phyloP scores from a whole-genome alignment of 495 filamentous ascomycete genomes.

The Aspergillus cristatus region DNA sequence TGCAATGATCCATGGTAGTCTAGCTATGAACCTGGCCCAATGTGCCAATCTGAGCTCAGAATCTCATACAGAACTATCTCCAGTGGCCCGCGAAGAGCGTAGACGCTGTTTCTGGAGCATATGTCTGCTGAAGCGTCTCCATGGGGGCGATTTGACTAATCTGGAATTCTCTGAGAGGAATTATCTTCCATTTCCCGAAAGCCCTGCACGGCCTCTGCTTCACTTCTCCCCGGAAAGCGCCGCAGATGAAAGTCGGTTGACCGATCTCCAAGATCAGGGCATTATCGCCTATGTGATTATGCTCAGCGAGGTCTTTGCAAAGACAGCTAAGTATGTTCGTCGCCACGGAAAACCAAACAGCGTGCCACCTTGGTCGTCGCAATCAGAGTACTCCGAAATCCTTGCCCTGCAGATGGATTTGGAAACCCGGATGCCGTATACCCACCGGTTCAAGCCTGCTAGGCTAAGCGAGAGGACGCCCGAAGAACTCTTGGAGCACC shows the following conservation, averaged over 20 bases:
- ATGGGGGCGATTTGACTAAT: slow-evolving; percentile 34
- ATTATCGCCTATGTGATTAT: slow-evolving; percentile 40
- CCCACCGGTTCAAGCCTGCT: slow-evolving; percentile 36
- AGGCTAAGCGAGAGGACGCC: slow-evolving; percentile 30
- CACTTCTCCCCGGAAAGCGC: slow-evolving; percentile 13
- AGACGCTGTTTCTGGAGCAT: slow-evolving; percentile 42
- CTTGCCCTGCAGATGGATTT: slow-evolving; percentile 40
- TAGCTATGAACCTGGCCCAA: slow-evolving; percentile 39
- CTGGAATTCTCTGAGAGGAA: slow-evolving; percentile 26
- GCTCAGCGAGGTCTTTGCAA: slow-evolving; percentile 36
- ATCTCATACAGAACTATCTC: slow-evolving; percentile 11
- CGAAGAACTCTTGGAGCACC: slow-evolving; percentile 30
- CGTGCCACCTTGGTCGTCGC: slow-evolving; percentile 39
- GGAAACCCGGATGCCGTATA: slow-evolving; percentile 38
- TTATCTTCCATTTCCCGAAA: slow-evolving; percentile 27
- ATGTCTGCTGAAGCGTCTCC: slow-evolving; percentile 36
- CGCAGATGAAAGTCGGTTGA: slow-evolving; percentile 12
- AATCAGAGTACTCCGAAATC: slow-evolving; percentile 41
- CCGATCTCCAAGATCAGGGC: slow-evolving; percentile 30
- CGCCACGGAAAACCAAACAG: slow-evolving; percentile 33
- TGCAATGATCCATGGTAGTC: slow-evolving; percentile 38
- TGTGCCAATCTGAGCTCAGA: slow-evolving; percentile 33
- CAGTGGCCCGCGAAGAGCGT: slow-evolving; percentile 28
- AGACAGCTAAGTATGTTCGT: slow-evolving; percentile 35
- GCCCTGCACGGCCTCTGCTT: slow-evolving; percentile 18